Evolutionary conservation across 2,329 filamentous ascomycete species (phyloP).

Genomic region (Neopestalotiopsis sp.): DNA sequence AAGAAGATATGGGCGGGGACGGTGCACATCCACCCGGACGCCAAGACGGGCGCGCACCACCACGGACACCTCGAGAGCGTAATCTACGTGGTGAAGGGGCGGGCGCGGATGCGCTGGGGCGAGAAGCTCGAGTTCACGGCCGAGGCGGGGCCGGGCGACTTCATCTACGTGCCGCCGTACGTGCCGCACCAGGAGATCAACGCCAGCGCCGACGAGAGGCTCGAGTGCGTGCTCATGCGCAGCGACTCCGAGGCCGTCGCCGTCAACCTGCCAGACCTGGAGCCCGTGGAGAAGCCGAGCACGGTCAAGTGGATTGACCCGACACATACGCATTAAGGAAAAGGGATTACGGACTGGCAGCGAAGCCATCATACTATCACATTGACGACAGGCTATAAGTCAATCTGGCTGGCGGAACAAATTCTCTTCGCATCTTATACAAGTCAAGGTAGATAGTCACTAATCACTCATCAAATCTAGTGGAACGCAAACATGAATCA

Average conservation of each 20-base stretch:
- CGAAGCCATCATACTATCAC: too few relatives aligned
- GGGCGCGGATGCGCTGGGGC: slow-evolving; percentile 51
- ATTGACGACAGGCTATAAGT: too few relatives aligned
- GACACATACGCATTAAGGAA: slow-evolving; percentile 39
- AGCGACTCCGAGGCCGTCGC: slow-evolving; percentile 44
- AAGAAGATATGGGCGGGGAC: slow-evolving; percentile 52
- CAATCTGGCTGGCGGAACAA: too few relatives aligned
- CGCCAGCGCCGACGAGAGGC: slow-evolving; percentile 75
- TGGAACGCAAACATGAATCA: too few relatives aligned
- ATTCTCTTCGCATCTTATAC: too few relatives aligned
- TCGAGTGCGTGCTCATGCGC: slow-evolving; percentile 78
- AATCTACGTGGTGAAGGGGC: slow-evolving; percentile 50
- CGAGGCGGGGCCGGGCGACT: slow-evolving; percentile 50
- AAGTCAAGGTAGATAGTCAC: too few relatives aligned
- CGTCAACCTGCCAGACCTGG: slow-evolving; percentile 48
- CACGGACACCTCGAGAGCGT: slow-evolving; percentile 51
- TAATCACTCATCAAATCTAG: too few relatives aligned
- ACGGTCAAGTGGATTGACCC: slow-evolving; percentile 51
- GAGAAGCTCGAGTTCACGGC: slow-evolving; percentile 49
- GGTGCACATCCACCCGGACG: slow-evolving; percentile 48
- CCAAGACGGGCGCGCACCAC: slow-evolving; percentile 50
- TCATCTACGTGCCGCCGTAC: slow-evolving; percentile 51
- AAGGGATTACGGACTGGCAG: background rate
- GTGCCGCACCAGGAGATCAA: slow-evolving; percentile 61
- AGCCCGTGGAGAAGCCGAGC: slow-evolving; percentile 47